phyloP scores from a whole-genome alignment of 2,329 filamentous ascomycete species.

The Pseudopithomyces chartarum region DNA sequence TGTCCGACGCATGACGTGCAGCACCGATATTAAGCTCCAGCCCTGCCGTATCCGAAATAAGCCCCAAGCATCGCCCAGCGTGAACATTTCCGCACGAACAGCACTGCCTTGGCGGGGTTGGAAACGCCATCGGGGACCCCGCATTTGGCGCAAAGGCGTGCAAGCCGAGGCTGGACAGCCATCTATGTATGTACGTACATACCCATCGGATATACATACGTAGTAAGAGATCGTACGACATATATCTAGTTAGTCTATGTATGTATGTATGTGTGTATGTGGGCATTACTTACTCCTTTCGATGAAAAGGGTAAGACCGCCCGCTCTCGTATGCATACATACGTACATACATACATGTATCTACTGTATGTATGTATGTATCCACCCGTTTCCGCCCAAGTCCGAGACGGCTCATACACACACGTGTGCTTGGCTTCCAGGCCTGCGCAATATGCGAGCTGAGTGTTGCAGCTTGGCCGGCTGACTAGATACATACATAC shows the following conservation, averaged over 20 bases:
- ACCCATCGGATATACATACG: no score
- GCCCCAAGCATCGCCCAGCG: background rate
- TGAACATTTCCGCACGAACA: slow-evolving; percentile 3
- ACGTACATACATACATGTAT: no score
- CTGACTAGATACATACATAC: no score
- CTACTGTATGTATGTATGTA: no score
- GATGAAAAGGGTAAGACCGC: background rate
- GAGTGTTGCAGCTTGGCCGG: background rate
- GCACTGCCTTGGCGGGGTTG: slow-evolving; percentile 4
- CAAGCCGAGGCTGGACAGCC: slow-evolving; percentile 13
- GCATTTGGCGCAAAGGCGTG: slow-evolving; percentile 8
- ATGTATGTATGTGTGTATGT: no score
- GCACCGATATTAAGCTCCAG: background rate
- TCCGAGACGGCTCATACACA: background rate
- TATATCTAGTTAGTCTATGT: no score
- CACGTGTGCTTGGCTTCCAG: background rate
- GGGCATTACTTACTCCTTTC: background rate
- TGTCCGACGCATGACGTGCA: slow-evolving; percentile 1
- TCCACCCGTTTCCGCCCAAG: slow-evolving; percentile 2
- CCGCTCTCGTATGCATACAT: background rate
- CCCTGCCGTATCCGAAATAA: background rate
- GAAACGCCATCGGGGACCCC: slow-evolving; percentile 9
- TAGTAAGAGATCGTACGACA: slow-evolving; percentile 13
- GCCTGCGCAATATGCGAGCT: background rate
- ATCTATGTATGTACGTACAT: no score